Conservation (phyloP, 805 yeast species). For the Hanseniaspora singularis region DNA sequence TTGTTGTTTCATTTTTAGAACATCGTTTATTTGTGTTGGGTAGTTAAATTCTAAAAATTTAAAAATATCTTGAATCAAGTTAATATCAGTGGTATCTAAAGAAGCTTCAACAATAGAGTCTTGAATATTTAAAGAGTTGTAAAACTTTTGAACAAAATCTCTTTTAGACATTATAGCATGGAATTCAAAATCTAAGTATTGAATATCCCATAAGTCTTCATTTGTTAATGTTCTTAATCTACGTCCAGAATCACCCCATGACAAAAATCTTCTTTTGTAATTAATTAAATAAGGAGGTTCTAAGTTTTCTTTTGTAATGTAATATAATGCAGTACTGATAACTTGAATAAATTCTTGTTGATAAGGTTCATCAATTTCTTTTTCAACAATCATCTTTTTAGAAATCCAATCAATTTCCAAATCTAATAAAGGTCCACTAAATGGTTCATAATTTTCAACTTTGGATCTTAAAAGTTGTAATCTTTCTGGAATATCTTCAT, state of each 20-base stretch:
- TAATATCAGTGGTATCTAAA: conserved; percentile 43
- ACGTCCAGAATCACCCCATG: conserved; percentile 34
- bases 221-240: conserved; percentile 38
- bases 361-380: conserved; percentile 33
- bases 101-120: conserved; percentile 50
- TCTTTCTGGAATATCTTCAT: conserved; percentile 84
- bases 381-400: conserved; percentile 48
- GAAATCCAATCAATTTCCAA: conserved; percentile 74
- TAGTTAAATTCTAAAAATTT: conserved; percentile 72
- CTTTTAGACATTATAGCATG: conserved; percentile 73
- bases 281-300: conserved; percentile 95
- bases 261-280: conserved; percentile 78
- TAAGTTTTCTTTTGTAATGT: conserved; percentile 59
- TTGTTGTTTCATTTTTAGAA: conserved; percentile 21
- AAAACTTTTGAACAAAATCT: conserved; percentile 46
- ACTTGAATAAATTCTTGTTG: conserved; percentile 51
- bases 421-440: conserved; percentile 55
- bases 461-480: conserved; percentile 62
- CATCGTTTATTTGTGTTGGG: conserved; percentile 32
- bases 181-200: conserved; percentile 74
- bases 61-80: conserved; percentile 57
- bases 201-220: conserved; percentile 86
- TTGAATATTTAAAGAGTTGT: conserved; percentile 40
- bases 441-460: conserved; percentile 43
- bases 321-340: conserved; percentile 58